Evolutionary conservation across 441 rosid species (phyloP), one percentile per base, ranked within the genome.

Genomic region (Populus trichocarpa): DNA sequence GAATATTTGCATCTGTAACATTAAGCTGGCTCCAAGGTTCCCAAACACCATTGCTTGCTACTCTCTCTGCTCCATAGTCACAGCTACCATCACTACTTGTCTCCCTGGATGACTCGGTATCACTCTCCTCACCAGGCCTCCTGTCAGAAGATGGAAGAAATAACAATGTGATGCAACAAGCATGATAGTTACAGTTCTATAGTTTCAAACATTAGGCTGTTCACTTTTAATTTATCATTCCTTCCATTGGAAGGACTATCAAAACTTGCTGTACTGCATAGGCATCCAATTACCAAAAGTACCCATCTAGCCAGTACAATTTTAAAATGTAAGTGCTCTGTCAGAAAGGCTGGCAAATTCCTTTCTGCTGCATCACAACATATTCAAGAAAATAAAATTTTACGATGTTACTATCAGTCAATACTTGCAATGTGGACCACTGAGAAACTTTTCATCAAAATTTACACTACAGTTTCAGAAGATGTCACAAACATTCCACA

Each of bases 51-150:
- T 76, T 82, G 74, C 70, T 78, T 57, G 79, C 83, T 65, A 76
- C 86, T 84, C 90, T 87, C 28, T 85, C 87, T 7, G 70, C 78
- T 74, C 85, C 90, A 75, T 70, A 70, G 25, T 82, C 91, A 83
- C 88, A 82, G 79, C 92, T 90, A 61, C 91, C 90, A 87, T 92
- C 89, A 74, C 93, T 91, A 81, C 97, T 90, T 53, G 93, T 88
- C 83, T 90, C 97, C 85, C 90, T 84, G 23, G 92, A 86, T 9
- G 92, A 88, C 69, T 92, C 97, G 16, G 89, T 85, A 83, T 94
- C 94, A 86, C 95, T 95, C 80, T 90, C 97, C 80, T 88, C 97
- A 13, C 92, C 93, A 83, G 87, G 88, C 78, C 88, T 85, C 85
- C 95, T 94, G 88, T 74, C 70, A 42, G 30, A 75, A 69, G 18